phyloP scores from a whole-genome alignment of 257 asterid genomes.

The Solanum tarapatanum region DNA sequence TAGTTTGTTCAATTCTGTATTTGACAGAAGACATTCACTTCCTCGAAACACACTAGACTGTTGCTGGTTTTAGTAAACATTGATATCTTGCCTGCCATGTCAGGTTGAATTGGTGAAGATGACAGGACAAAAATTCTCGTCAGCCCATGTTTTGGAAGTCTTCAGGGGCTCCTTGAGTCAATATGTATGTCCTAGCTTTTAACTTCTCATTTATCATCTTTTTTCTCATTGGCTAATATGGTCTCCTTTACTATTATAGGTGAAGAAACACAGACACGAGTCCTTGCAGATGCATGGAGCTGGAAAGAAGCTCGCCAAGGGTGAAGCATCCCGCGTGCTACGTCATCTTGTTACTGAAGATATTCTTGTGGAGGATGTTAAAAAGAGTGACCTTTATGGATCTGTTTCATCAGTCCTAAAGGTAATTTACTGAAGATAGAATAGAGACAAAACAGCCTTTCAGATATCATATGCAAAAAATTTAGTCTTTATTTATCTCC shows the following conservation, averaged over 20 bases:
- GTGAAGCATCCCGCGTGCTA: conserved; percentile 87
- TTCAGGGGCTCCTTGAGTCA: conserved; percentile 92
- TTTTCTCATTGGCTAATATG: conserved; percentile 12
- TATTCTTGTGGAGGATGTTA: conserved; percentile 74
- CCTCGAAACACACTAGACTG: neutral
- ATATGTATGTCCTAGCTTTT: conserved; percentile 53
- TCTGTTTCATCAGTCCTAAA: conserved; percentile 75
- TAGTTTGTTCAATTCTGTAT: neutral
- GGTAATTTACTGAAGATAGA: conserved; percentile 23
- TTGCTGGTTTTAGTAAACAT: neutral
- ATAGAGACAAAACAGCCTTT: neutral
- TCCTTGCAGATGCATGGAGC: conserved; percentile 79
- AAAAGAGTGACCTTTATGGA: conserved; percentile 78
- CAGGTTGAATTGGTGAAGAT: conserved; percentile 87
- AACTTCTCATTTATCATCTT: neutral
- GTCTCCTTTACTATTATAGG: conserved; percentile 35
- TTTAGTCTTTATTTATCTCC: neutral
- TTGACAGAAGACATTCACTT: neutral
- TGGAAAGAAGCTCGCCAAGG: conserved; percentile 81
- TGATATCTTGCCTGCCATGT: neutral
- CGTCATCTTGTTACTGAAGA: conserved; percentile 87
- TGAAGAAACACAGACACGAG: conserved; percentile 85
- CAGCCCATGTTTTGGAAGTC: conserved; percentile 91
- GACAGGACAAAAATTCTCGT: conserved; percentile 66
- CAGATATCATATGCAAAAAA: neutral